Base-by-base conservation (phyloP, 257 asterid species). In the Hygrophila difformis region DNA sequence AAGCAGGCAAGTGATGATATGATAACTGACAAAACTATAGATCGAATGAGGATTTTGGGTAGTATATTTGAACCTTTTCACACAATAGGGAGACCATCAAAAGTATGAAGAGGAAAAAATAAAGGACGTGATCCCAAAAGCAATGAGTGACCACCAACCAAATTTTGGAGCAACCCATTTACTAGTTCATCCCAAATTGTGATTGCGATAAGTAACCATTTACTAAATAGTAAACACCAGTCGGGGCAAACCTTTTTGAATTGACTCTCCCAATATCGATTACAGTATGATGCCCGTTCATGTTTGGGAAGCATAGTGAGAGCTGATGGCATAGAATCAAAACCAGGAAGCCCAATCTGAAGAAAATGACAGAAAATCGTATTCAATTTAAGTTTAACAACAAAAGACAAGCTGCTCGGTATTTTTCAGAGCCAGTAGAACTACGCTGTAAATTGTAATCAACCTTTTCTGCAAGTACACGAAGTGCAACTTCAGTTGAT, bases 311-410 rank as follows among this genome's bases (percentile, higher is more conserved):
- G 72, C 92, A 86, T 66, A 67, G 82, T 78, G 57, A 91, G 83
- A 35, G 99, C 82, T 41, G 96, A 86, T 43, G 99, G 99, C 96
- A 91, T 76, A 17, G 96, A 77, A 74, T 91, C 95, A 80, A 77
- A 91, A 59, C 99, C 99, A 66, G 99, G 99, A 76, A 91, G 96
- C 44, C 99, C 99, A 70, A 91, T 83, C 98, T 91, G 93, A 33
- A 59, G 50, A 45, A 75, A 38, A 69, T 37, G 36, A 56, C 40
- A 50, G 12, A 46, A 38, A 18, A 57, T 44, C 29, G 41, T 11
- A 43, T 59, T 42, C 60, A 49, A 46, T 18, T 16, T 13, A 59
- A 53, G 51, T 21, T 21, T 5, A 5, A 34, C 39, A 7, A 7
- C 3, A 34, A 34, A 41, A 41, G 10, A 15, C 8, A 19, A 13